Evolutionary conservation across 257 asterid species (phyloP).

Genomic region (Avicennia marina): DNA sequence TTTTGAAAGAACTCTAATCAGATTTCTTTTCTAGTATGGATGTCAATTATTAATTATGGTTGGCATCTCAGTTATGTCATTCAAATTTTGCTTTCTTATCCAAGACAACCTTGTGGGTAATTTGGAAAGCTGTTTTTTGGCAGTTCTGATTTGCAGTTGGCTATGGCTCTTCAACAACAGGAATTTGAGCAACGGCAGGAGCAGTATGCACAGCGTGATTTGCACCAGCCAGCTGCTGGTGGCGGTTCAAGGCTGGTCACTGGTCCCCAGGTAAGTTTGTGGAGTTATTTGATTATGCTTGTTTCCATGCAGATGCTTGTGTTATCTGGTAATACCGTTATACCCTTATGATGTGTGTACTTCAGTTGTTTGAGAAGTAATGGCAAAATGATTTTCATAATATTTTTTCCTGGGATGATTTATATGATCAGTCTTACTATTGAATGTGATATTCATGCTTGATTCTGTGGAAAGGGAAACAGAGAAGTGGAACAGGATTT

Average conservation of each 20-base stretch:
- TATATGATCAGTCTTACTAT: too few relatives aligned
- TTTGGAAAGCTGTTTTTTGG: constrained; percentile 14
- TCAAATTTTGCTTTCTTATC: constrained; percentile 6
- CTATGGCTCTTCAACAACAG: constrained; percentile 93
- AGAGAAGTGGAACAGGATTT: too few relatives aligned
- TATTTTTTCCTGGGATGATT: too few relatives aligned
- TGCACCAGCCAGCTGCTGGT: constrained; percentile 39
- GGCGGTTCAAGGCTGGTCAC: constrained; percentile 59
- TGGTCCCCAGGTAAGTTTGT: constrained; percentile 77
- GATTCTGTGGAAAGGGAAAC: too few relatives aligned
- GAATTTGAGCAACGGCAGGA: constrained; percentile 77
- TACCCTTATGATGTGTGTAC: too few relatives aligned
- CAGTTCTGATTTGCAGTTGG: constrained; percentile 92
- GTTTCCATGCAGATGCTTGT: too few relatives aligned
- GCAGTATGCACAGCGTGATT: constrained; percentile 29
- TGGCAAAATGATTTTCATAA: too few relatives aligned
- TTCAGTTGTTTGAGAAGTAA: too few relatives aligned
- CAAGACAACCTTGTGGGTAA: background rate
- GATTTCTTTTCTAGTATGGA: background rate
- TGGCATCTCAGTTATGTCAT: constrained; percentile 2
- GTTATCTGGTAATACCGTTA: too few relatives aligned
- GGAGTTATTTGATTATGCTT: background rate
- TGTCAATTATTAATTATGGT: constrained; percentile 6
- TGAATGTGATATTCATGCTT: too few relatives aligned
- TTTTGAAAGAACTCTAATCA: background rate